These are phyloP conservation scores for Didymellaceae sp. DNA, from an alignment of 2,329 filamentous ascomycete species.

Conservation along the genomic window DNA sequence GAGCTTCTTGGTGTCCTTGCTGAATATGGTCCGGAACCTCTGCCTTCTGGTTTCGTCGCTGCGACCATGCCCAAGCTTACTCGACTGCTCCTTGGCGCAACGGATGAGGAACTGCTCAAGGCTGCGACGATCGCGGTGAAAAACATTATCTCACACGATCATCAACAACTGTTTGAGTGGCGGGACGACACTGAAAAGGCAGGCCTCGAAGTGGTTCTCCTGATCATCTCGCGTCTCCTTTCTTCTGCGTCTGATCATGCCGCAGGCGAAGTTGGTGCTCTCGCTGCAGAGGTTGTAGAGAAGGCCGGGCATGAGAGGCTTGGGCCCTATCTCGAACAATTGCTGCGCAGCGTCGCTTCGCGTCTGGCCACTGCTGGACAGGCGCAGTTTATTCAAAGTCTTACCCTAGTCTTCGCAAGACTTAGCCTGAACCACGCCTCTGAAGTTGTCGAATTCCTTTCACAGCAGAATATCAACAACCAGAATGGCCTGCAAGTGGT, in stretches of 20 bases:
- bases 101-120: slow-evolving; percentile 87
- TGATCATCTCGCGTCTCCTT: slow-evolving; percentile 90
- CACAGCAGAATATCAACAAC: slow-evolving; percentile 79
- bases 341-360: slow-evolving; percentile 86
- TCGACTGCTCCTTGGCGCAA: slow-evolving; percentile 78
- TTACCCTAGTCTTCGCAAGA: slow-evolving; percentile 93
- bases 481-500: slow-evolving; percentile 88
- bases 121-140: slow-evolving; percentile 86
- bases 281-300: slow-evolving; percentile 93
- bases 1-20: slow-evolving; percentile 83
- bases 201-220: slow-evolving; percentile 85
- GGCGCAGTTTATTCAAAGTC: slow-evolving; percentile 90
- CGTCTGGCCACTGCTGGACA: slow-evolving; percentile 82
- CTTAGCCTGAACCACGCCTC: slow-evolving; percentile 83
- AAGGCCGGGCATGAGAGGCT: slow-evolving; percentile 91
- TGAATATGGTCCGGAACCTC: slow-evolving; percentile 81
- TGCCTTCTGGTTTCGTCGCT: slow-evolving; percentile 85
- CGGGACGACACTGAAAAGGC: slow-evolving; percentile 77
- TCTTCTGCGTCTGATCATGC: slow-evolving; percentile 84
- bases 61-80: slow-evolving; percentile 87
- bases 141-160: slow-evolving; percentile 87
- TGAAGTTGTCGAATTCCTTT: slow-evolving; percentile 91
- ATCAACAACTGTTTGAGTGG: slow-evolving; percentile 88
- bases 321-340: slow-evolving; percentile 85
- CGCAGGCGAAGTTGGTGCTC: slow-evolving; percentile 92